A percentile compares a stretch with the other conserved stretches of the same genome.
Evolutionary conservation across 2,329 filamentous ascomycete species (phyloP).

Genomic region (Calonectria pteridis): DNA sequence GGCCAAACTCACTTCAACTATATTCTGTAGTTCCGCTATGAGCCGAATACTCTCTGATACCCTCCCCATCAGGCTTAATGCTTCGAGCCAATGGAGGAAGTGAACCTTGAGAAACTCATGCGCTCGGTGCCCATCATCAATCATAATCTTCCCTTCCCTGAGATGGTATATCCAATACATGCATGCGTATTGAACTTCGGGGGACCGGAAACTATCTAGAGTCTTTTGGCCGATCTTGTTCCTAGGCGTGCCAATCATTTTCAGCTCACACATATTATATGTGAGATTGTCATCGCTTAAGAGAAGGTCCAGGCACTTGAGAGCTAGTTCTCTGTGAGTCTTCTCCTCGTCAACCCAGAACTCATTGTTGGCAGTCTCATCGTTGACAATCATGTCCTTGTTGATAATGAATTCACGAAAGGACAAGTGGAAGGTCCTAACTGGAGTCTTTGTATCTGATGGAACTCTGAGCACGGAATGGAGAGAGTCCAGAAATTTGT

Average conservation of each 20-base stretch:
- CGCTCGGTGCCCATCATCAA: constrained; percentile 39
- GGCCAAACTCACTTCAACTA: not conserved
- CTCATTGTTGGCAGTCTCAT: not conserved
- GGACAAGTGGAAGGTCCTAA: constrained; percentile 51
- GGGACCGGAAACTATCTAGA: constrained; percentile 42
- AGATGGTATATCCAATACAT: constrained; percentile 53
- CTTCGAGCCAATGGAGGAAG: constrained; percentile 38
- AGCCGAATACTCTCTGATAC: constrained; percentile 1
- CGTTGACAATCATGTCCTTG: constrained; percentile 33
- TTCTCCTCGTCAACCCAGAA: constrained; percentile 32
- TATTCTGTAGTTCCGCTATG: constrained; percentile 21
- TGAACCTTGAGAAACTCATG: constrained; percentile 31
- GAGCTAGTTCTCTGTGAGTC: constrained; percentile 1
- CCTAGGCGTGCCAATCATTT: not conserved
- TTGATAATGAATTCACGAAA: constrained; percentile 50
- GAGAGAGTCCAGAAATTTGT: constrained; percentile 41
- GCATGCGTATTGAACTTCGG: constrained; percentile 43
- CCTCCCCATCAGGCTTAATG: constrained; percentile 23
- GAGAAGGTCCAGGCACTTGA: constrained; percentile 12
- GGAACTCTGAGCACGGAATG: constrained; percentile 52
- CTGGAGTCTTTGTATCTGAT: constrained; percentile 25
- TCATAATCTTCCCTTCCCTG: constrained; percentile 36
- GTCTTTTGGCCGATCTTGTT: not conserved
- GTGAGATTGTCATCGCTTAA: constrained; percentile 45
- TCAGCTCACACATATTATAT: constrained; percentile 33